These are phyloP conservation scores for Stachybotrys chlorohalonatus DNA, from an alignment of 2,329 filamentous ascomycete genomes.

Conservation along the genomic window DNA sequence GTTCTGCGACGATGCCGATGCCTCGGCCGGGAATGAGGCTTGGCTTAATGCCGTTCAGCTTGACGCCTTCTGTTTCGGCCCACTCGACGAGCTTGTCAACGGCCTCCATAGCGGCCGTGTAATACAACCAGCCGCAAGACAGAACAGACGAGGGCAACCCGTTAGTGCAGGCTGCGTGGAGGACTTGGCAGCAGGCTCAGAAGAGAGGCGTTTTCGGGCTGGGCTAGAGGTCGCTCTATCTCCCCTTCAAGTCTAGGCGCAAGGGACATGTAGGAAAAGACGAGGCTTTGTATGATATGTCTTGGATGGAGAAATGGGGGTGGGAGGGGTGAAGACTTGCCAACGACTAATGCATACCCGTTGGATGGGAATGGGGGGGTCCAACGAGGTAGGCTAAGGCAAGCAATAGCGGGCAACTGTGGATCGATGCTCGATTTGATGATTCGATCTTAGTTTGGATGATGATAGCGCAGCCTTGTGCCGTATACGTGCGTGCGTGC, in stretches of 20 bases:
- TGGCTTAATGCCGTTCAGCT: conserved; percentile 1
- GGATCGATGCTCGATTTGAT: not conserved
- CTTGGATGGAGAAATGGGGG: no score
- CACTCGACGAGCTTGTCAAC: not conserved
- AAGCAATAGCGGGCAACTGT: not conserved
- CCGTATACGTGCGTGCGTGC: not conserved
- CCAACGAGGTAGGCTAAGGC: not conserved
- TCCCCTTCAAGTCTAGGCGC: no score
- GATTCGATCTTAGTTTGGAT: not conserved
- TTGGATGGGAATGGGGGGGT: not conserved
- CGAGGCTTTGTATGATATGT: no score
- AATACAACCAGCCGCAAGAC: no score
- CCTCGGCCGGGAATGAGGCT: not conserved
- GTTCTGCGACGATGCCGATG: not conserved
- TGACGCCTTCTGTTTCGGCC: not conserved
- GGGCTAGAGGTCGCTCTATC: no score
- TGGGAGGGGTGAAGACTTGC: no score
- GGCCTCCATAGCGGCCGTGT: not conserved
- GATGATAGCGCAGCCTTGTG: not conserved
- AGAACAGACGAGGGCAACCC: no score
- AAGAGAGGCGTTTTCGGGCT: no score
- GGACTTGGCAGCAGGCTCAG: no score
- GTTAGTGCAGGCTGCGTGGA: no score
- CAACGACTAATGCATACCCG: no score
- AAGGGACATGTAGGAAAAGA: no score